phyloP scores from a whole-genome alignment of 768 basidiomycete genomes.

The Leccinellum luteum region DNA sequence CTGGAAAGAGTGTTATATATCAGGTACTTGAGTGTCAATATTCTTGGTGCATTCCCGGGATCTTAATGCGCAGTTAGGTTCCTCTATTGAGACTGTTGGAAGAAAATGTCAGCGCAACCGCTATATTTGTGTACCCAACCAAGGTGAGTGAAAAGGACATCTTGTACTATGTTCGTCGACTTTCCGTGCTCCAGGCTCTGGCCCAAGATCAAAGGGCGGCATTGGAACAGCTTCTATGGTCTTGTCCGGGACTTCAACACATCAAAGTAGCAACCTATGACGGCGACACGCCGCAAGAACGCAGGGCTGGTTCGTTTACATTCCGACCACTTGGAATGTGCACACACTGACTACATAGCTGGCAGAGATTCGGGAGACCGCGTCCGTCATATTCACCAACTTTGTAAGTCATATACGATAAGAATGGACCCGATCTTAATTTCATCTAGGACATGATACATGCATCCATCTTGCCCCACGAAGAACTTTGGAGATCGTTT shows the following conservation, averaged over 20 bases:
- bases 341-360: neutral
- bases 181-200: conserved; percentile 54
- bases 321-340: neutral
- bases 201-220: conserved; percentile 84
- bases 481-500: conserved; percentile 78
- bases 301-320: conserved; percentile 50
- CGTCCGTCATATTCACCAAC: conserved; percentile 86
- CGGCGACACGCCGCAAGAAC: conserved; percentile 79
- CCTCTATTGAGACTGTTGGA: conserved; percentile 69
- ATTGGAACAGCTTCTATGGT: conserved; percentile 61
- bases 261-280: conserved; percentile 77
- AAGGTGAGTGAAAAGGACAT: conserved; percentile 46
- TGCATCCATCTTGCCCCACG: conserved; percentile 78
- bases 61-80: conserved; percentile 42
- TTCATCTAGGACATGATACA: conserved; percentile 74
- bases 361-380: conserved; percentile 64
- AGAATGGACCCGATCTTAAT: neutral
- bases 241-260: conserved; percentile 60
- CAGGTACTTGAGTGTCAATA: conserved; percentile 50
- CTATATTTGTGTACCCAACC: conserved; percentile 86
- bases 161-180: neutral
- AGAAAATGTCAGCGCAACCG: conserved; percentile 57
- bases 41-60: neutral
- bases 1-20: conserved; percentile 86
- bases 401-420: conserved; percentile 52